These are phyloP conservation scores for Verticillium isaacii DNA, from an alignment of 2,329 filamentous ascomycete species.

Conservation along the genomic window DNA sequence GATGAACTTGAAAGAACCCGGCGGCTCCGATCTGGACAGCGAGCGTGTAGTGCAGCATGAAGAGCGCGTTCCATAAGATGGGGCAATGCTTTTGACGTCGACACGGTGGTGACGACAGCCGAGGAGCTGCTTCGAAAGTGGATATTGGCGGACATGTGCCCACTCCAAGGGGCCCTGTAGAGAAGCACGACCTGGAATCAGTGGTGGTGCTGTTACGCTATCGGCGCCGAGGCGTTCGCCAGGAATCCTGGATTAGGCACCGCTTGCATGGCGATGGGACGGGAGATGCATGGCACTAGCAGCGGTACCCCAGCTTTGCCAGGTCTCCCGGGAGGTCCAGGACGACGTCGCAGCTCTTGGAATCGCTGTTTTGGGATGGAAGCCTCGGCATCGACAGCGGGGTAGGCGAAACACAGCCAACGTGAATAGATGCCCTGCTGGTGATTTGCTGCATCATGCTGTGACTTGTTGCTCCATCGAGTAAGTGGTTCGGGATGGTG, in stretches of 20 bases:
- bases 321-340: background rate
- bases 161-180: background rate
- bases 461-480: background rate
- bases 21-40: background rate
- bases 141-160: constrained; percentile 2
- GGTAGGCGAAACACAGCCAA: background rate
- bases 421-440: background rate
- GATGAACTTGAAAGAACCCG: background rate
- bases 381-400: background rate
- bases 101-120: constrained; percentile 1
- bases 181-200: background rate
- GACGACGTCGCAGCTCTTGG: background rate
- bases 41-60: background rate
- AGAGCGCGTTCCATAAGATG: background rate
- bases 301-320: background rate
- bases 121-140: background rate
- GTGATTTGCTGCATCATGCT: background rate
- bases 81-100: background rate
- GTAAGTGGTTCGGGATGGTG: background rate
- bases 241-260: background rate
- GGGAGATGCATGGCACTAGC: background rate
- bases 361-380: background rate
- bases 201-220: background rate
- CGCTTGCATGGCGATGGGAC: background rate
- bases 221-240: background rate